These are phyloP conservation scores for Colletotrichum sp. DNA, from an alignment of 2,329 filamentous ascomycete genomes.

Conservation along the genomic window DNA sequence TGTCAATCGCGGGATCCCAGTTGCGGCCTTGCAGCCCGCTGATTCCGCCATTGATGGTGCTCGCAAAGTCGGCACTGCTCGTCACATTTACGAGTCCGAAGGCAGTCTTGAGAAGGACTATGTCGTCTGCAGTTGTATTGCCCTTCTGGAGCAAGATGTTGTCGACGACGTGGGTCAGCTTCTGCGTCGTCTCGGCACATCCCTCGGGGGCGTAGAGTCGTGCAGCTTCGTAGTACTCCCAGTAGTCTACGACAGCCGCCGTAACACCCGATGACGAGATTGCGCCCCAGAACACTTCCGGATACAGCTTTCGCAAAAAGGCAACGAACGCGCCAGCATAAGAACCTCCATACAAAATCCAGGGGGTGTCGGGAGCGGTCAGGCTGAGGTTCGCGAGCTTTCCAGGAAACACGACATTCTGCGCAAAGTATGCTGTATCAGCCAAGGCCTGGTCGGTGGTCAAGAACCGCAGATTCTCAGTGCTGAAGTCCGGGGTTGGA, in stretches of 20 bases:
- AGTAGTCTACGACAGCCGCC: conserved; percentile 78
- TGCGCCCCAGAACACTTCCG: conserved; percentile 77
- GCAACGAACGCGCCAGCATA: conserved; percentile 84
- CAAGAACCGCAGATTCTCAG: conserved; percentile 77
- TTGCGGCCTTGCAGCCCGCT: conserved; percentile 51
- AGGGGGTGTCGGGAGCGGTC: conserved; percentile 69
- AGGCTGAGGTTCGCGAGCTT: conserved; percentile 67
- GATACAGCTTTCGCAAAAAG: conserved; percentile 77
- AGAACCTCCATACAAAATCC: conserved; percentile 82
- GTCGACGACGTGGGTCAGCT: conserved; percentile 55
- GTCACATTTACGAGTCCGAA: conserved; percentile 53
- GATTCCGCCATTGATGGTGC: conserved; percentile 46
- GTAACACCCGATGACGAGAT: conserved; percentile 85
- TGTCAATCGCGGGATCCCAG: conserved; percentile 56
- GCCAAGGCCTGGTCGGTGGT: conserved; percentile 84
- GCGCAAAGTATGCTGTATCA: conserved; percentile 81
- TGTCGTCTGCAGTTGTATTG: neutral
- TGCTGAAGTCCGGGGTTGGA: conserved; percentile 68
- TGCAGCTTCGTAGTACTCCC: conserved; percentile 62
- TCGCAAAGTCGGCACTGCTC: conserved; percentile 52
- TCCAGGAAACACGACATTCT: conserved; percentile 73
- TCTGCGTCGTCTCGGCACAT: conserved; percentile 70
- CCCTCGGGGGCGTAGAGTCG: conserved; percentile 55
- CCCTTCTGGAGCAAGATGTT: conserved; percentile 49
- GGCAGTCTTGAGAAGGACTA: conserved; percentile 43